Conservation (phyloP, 345 rosid genomes). For the Anacardium occidentale region DNA sequence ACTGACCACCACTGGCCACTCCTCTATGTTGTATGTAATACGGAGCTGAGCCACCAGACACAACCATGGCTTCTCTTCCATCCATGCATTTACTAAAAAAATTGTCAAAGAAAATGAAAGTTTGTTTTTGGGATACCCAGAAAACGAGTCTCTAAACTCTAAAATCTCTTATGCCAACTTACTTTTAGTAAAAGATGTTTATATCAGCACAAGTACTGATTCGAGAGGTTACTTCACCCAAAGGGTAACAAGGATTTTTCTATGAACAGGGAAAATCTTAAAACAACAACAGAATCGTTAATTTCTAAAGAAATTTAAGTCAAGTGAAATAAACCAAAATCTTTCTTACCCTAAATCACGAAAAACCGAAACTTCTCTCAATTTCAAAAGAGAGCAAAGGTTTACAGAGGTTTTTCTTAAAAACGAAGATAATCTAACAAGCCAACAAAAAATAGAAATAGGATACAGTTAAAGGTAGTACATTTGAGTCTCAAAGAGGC, state of each 20-base stretch:
- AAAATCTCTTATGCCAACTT: conserved; percentile 12
- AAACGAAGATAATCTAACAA: conserved; percentile 23
- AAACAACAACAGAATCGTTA: conserved; percentile 14
- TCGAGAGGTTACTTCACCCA: conserved; percentile 20
- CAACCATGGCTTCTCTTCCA: conserved; percentile 89
- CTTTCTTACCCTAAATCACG: conserved; percentile 18
- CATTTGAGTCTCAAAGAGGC: conserved; percentile 22
- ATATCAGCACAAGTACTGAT: not conserved
- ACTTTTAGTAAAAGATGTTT: conserved; percentile 5
- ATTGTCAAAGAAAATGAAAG: conserved; percentile 5
- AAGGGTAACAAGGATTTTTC: conserved; percentile 8
- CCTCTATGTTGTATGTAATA: conserved; percentile 81
- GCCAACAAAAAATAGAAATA: conserved; percentile 7
- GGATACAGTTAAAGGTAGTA: conserved; percentile 22
- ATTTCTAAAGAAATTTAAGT: not conserved
- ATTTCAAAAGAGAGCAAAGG: conserved; percentile 19
- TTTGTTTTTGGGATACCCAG: not conserved
- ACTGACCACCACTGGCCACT: conserved; percentile 49
- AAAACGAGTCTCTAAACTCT: conserved; percentile 10
- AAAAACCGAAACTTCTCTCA: conserved; percentile 20
- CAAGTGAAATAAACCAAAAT: conserved; percentile 9
- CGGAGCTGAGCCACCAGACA: conserved; percentile 74
- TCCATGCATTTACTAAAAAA: conserved; percentile 85
- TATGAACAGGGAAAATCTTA: conserved; percentile 14
- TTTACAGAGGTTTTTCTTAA: conserved; percentile 19